These are phyloP conservation scores for Samsoniella hepiali DNA, from an alignment of 2,329 filamentous ascomycete species.

Conservation along the genomic window DNA sequence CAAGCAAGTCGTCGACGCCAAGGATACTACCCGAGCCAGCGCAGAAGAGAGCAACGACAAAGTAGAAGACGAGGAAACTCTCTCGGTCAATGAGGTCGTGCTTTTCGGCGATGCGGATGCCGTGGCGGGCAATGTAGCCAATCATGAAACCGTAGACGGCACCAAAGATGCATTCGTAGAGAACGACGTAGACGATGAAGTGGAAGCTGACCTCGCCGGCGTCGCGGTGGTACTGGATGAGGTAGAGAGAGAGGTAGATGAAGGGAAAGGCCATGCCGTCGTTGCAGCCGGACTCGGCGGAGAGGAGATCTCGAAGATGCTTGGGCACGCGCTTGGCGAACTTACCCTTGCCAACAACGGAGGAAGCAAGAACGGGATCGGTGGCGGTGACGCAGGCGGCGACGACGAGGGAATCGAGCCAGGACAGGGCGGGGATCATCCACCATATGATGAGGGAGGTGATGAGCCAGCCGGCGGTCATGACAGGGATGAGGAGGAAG, in stretches of 20 bases:
- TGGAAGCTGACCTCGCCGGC: slow-evolving; percentile 70
- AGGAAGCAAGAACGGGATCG: slow-evolving; percentile 93
- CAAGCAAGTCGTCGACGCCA: slow-evolving; percentile 87
- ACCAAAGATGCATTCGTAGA: slow-evolving; percentile 96
- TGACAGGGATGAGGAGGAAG: slow-evolving; percentile 86
- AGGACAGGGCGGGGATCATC: slow-evolving; percentile 73
- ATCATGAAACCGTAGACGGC: slow-evolving; percentile 82
- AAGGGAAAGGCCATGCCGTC: slow-evolving; percentile 99
- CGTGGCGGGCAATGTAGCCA: slow-evolving; percentile 85
- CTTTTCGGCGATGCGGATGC: slow-evolving; percentile 83
- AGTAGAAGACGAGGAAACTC: slow-evolving; percentile 98
- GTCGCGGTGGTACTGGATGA: slow-evolving; percentile 75
- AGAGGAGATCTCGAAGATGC: slow-evolving; percentile 91
- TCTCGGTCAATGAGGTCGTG: slow-evolving; percentile 88
- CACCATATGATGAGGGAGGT: slow-evolving; percentile 95
- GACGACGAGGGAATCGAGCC: slow-evolving; percentile 83
- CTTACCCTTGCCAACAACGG: slow-evolving; percentile 97
- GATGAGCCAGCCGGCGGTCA: slow-evolving; percentile 93
- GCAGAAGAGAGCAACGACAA: slow-evolving; percentile 91
- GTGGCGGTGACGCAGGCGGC: slow-evolving; percentile 96
- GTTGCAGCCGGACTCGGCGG: slow-evolving; percentile 96
- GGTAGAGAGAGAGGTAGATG: slow-evolving; percentile 86
- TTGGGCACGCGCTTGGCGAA: slow-evolving; percentile 97
- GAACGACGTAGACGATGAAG: slow-evolving; percentile 84
- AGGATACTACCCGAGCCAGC: slow-evolving; percentile 89